phyloP scores from a whole-genome alignment of 768 basidiomycete genomes.

The Termitomyces sp. region DNA sequence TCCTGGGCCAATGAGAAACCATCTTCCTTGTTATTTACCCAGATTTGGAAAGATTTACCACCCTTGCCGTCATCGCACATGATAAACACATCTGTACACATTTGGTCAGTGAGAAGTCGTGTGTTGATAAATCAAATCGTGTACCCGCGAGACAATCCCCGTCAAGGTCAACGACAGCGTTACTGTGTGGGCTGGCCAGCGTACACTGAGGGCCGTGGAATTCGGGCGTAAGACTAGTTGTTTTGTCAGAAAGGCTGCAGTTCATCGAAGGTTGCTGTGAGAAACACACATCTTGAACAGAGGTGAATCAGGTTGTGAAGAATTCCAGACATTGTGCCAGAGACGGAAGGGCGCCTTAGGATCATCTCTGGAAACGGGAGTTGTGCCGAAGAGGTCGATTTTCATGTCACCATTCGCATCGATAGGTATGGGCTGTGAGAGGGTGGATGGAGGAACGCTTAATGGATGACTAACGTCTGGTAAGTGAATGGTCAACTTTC shows the following conservation, averaged over 20 bases:
- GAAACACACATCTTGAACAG: conserved; percentile 64
- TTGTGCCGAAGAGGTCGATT: conserved; percentile 78
- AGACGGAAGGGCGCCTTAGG: conserved; percentile 45
- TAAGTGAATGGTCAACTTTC: neutral
- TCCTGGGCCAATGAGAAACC: conserved; percentile 69
- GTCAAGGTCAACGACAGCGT: conserved; percentile 89
- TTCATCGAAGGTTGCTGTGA: neutral
- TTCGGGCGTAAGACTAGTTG: conserved; percentile 47
- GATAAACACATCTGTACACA: conserved; percentile 72
- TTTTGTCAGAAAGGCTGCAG: neutral
- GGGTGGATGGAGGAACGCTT: conserved; percentile 54
- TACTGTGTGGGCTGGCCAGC: conserved; percentile 87
- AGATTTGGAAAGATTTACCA: conserved; percentile 78
- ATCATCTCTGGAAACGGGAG: conserved; percentile 30
- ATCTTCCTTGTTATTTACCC: conserved; percentile 78
- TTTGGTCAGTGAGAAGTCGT: neutral
- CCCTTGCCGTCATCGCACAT: conserved; percentile 67
- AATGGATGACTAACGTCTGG: conserved; percentile 40
- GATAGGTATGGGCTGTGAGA: conserved; percentile 79
- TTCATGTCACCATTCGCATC: conserved; percentile 87
- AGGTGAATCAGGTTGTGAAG: conserved; percentile 40
- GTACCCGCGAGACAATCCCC: conserved; percentile 93
- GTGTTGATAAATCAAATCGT: neutral
- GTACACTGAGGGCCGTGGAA: conserved; percentile 65
- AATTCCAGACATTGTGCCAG: conserved; percentile 82